Evolutionary conservation across 2,329 filamentous ascomycete genomes (phyloP), one percentile per base, ranked within the genome.

Genomic region (Apiospora kogelbergensis): DNA sequence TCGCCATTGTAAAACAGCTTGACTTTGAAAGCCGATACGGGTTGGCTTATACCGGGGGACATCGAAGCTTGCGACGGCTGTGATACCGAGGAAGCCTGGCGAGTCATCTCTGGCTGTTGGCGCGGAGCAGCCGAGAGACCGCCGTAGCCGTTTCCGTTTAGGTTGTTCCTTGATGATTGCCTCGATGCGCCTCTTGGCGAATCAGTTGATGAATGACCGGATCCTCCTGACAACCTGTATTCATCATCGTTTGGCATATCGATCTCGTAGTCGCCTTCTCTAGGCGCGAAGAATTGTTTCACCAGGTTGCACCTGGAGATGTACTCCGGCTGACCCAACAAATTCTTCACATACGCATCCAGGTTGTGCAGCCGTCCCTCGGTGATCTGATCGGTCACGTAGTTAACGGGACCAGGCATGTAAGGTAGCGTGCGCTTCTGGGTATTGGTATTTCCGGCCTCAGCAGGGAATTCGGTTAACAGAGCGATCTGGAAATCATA

Each of bases 401-500:
- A 97, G 73, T 95, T 97, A 71, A 99, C 95, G 3, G 96, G 96
- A 6, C 96, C 96, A 11, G 96, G 96, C 96, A 99, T 99, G 80
- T 97, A 98, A 1, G 96, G 96, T 15, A 99, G 82, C 10, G 92
- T 94, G 68, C 96, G 91, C 77, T 92, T 91, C 76, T 94, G 90
- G 65, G 86, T 87, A 60, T 91, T 91, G 22, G 91, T 92, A 76
- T 97, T 96, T 67, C 96, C 96, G 45, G 96, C 95, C 80, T 98
- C 96, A 44, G 93, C 90, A 26, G 96, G 95, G 77, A 98, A 98
- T 73, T 91, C 93, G 60, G 94, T 95, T 65, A 99, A 88, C 10
- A 99, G 89, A 41, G 94, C 93, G 77, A 98, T 98, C 79, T 99
- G 96, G 80, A 98, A 95, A 80, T 98, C 96, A 82, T 98, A 99